Percentiles rank a stretch among this genome's conserved stretches.
Evolutionary conservation across 2,329 filamentous ascomycete species (phyloP).

Genomic region (Sordariomycetes sp.): DNA sequence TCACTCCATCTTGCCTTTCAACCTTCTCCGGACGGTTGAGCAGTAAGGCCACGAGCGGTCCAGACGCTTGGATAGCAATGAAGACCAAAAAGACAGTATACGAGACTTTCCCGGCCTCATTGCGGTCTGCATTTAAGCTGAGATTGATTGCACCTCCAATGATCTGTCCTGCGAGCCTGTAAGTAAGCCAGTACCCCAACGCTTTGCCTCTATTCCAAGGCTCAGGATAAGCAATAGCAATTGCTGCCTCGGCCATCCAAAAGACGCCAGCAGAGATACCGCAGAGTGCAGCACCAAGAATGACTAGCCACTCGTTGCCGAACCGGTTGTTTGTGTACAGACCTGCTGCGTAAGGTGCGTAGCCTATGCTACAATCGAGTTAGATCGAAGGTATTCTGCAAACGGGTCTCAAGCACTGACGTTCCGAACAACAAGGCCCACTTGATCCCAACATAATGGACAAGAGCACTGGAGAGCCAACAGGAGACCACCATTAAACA

Average conservation of each 20-base stretch:
- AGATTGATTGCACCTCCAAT: neutral
- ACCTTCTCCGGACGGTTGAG: constrained; percentile 53
- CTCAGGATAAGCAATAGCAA: constrained; percentile 63
- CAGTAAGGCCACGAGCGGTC: constrained; percentile 55
- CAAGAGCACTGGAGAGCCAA: constrained; percentile 53
- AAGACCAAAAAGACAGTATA: constrained; percentile 57
- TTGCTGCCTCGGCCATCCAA: constrained; percentile 68
- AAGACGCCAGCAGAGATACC: constrained; percentile 65
- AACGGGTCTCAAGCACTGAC: too few species aligned
- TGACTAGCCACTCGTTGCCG: constrained; percentile 58
- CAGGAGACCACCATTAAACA: constrained; percentile 66
- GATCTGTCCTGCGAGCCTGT: neutral
- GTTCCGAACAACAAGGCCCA: constrained; percentile 62
- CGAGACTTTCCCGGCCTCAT: constrained; percentile 15
- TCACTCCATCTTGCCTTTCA: constrained; percentile 54
- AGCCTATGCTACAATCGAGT: too few species aligned
- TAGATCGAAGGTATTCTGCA: too few species aligned
- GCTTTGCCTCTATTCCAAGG: too few species aligned
- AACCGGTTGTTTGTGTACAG: constrained; percentile 66
- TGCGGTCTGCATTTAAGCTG: constrained; percentile 17
- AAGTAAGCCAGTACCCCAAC: constrained; percentile 57
- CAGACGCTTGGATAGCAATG: constrained; percentile 58
- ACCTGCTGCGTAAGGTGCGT: constrained; percentile 61
- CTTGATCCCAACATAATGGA: constrained; percentile 62
- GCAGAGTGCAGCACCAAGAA: constrained; percentile 60